These are phyloP conservation scores for Chalciporus chontae DNA, from an alignment of 768 basidiomycete genomes.

Conservation along the genomic window DNA sequence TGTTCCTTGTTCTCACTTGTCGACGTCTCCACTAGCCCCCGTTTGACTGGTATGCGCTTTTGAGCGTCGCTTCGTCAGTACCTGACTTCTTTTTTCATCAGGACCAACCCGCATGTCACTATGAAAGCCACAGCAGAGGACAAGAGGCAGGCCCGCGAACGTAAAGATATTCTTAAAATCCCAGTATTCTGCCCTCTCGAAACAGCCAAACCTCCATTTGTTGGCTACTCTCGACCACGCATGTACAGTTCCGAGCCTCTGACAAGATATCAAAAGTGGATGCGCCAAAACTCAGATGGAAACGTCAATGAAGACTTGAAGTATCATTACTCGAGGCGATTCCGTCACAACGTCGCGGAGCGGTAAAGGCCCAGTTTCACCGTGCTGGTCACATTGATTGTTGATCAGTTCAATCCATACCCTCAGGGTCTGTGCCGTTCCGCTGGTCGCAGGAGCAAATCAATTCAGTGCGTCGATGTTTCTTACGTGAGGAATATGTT, in stretches of 20 bases:
- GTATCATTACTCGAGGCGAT: conserved; percentile 56
- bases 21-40: conserved; percentile 39
- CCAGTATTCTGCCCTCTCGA: conserved; percentile 40
- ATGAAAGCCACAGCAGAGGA: conserved; percentile 34
- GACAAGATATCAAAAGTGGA: conserved; percentile 41
- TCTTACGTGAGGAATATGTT: background rate
- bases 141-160: conserved; percentile 31
- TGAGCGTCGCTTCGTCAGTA: background rate
- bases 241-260: conserved; percentile 43
- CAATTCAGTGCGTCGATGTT: conserved; percentile 42
- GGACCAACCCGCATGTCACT: conserved; percentile 55
- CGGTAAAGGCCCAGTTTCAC: conserved; percentile 36
- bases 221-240: conserved; percentile 47
- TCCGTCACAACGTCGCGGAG: conserved; percentile 43
- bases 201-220: conserved; percentile 15
- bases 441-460: conserved; percentile 46
- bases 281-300: conserved; percentile 27
- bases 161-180: conserved; percentile 40
- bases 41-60: conserved; percentile 60
- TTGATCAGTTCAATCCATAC: background rate
- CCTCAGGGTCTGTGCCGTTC: conserved; percentile 51
- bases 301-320: conserved; percentile 32
- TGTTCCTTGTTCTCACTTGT: conserved; percentile 4
- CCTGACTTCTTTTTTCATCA: conserved; percentile 22
- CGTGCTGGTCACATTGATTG: background rate